Evolutionary conservation across 2,329 filamentous ascomycete species (phyloP).

Genomic region (Apiospora saccharicola): DNA sequence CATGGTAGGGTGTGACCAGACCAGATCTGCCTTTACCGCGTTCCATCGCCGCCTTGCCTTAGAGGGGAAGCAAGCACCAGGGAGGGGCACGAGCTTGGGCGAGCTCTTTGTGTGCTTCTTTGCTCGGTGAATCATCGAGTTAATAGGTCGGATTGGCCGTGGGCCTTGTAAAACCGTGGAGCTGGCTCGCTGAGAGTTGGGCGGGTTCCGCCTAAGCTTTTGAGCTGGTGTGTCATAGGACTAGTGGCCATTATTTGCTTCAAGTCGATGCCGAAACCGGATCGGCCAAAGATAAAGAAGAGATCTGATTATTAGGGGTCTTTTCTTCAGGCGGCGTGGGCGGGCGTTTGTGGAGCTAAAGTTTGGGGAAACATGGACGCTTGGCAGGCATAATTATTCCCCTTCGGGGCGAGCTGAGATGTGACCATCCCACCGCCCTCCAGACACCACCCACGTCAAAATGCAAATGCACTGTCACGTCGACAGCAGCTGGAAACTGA

Average conservation of each 20-base stretch:
- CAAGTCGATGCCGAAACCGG: not conserved
- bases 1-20: slow-evolving; percentile 12
- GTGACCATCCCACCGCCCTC: not conserved
- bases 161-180: slow-evolving; percentile 5
- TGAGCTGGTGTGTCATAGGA: not conserved
- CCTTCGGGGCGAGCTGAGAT: not conserved
- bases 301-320: not conserved
- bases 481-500: not conserved
- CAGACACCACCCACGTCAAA: not conserved
- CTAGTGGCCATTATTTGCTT: not conserved
- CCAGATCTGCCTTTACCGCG: slow-evolving; percentile 14
- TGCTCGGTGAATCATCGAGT: slow-evolving; percentile 7
- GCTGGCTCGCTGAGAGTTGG: not conserved
- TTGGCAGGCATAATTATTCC: not conserved
- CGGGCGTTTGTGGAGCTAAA: not conserved
- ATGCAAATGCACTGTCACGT: not conserved
- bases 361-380: not conserved
- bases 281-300: not conserved
- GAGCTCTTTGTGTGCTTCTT: not conserved
- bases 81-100: slow-evolving; percentile 3
- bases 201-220: slow-evolving; percentile 5
- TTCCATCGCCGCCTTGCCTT: slow-evolving; percentile 13
- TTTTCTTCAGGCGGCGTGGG: not conserved
- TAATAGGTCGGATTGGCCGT: not conserved
- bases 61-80: slow-evolving; percentile 4